Base-by-base conservation (phyloP, 257 asterid genomes). In the Nicotiana benthamiana region DNA sequence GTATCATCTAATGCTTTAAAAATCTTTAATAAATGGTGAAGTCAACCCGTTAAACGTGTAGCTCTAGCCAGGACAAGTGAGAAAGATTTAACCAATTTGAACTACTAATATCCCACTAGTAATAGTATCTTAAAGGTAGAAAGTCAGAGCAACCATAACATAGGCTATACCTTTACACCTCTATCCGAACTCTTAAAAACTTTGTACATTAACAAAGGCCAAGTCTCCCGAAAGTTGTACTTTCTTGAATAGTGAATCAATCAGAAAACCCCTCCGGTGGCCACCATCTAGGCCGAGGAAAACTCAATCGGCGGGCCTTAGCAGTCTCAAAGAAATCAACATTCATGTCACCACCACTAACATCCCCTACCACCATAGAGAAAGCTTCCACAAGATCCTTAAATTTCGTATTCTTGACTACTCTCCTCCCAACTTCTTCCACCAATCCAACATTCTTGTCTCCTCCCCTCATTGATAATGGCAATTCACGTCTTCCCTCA, bases 231-330 rank as follows among this genome's bases (percentile, higher is more conserved):
- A 70, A 13, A 22, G 2, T 1, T 70, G 22, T 70, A 70, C 22
- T 70, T 70, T 34, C 52, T 59, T 13, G 22, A 16, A 24, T 22
- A 22, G 4, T 46, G 24, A 34, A 36, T 32, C 66, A 66, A 48
- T 82, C 81, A 27, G 40, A 51, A 80, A 54, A 80, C 8, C 80
- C 86, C 64, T 83, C 84, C 4, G 80, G 24, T 3, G 84, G 81
- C 92, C 91, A 87, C 89, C 87, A 86, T 83, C 92, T 80, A 51
- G 89, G 82, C 75, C 20, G 80, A 0, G 89, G 87, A 84, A 89
- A 82, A 27, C 17, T 64, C 79, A 83, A 11, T 17, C 92, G 91
- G n/a, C 40, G 78, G 75, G 54, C 81, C 88, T 83, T 79, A 24
- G 87, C 88, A 8, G 80, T 83, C 83, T 65, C 84, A 17, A 89